phyloP scores from a whole-genome alignment of 495 filamentous ascomycete genomes.

The Ramalina intermedia region DNA sequence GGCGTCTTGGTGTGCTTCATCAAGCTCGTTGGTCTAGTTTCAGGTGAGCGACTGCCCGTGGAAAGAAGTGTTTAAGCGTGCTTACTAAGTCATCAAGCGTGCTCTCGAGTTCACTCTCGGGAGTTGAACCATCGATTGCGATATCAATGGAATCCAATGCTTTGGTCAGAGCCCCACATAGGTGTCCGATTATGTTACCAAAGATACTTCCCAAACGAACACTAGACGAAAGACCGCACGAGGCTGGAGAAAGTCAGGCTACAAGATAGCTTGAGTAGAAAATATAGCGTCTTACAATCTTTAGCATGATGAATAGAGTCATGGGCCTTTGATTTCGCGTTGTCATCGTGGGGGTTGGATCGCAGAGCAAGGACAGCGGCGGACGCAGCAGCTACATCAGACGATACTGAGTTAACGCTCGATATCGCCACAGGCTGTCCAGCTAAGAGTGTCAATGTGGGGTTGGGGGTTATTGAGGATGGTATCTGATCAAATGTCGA shows the following conservation, averaged over 20 bases:
- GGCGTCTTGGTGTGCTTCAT: background rate
- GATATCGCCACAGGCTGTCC: too few relatives aligned
- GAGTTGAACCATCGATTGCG: background rate
- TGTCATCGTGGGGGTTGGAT: background rate
- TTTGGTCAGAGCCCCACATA: background rate
- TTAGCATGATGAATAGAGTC: background rate
- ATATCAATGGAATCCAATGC: background rate
- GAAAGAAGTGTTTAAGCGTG: background rate
- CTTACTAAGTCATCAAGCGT: background rate
- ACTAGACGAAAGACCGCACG: background rate
- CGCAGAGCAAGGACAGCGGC: background rate
- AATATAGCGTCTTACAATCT: background rate
- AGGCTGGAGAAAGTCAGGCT: background rate
- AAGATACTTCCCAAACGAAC: background rate
- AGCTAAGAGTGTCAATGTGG: too few relatives aligned
- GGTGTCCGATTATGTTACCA: background rate
- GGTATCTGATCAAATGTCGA: too few relatives aligned
- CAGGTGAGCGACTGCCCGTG: background rate
- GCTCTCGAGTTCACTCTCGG: background rate
- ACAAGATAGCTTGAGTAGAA: background rate
- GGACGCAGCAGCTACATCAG: background rate
- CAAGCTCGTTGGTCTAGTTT: background rate
- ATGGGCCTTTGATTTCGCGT: background rate
- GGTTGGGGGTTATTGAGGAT: too few relatives aligned
- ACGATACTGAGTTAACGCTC: background rate